A percentile compares a stretch with the other conserved stretches of the same genome.
phyloP scores from a whole-genome alignment of 2,329 filamentous ascomycete genomes.

The Fusarium virguliforme region DNA sequence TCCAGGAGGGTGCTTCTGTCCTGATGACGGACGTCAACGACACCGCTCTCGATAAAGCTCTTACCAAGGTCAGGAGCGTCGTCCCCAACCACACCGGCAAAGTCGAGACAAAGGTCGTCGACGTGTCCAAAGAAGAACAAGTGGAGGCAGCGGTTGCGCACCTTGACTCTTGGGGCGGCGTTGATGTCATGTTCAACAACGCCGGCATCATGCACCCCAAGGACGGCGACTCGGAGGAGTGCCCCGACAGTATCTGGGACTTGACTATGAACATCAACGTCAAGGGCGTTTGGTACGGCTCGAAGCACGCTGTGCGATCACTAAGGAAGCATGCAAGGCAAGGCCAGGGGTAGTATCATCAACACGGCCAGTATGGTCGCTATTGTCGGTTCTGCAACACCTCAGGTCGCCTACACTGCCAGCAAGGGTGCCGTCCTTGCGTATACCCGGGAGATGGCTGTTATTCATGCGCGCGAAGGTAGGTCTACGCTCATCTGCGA shows the following conservation, averaged over 20 bases:
- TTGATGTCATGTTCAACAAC: constrained; percentile 96
- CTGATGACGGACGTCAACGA: neutral
- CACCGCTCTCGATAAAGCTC: neutral
- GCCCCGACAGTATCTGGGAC: constrained; percentile 91
- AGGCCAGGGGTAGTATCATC: constrained; percentile 80
- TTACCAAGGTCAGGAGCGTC: constrained; percentile 77
- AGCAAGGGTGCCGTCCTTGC: constrained; percentile 78
- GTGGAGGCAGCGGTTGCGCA: constrained; percentile 80
- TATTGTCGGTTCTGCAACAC: constrained; percentile 79
- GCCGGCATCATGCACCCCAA: constrained; percentile 94
- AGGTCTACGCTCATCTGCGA: neutral
- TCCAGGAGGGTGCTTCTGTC: constrained; percentile 1
- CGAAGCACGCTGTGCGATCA: constrained; percentile 88
- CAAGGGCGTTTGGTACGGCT: constrained; percentile 94
- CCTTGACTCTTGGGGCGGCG: constrained; percentile 87
- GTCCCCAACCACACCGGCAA: constrained; percentile 64
- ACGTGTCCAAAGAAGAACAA: constrained; percentile 87
- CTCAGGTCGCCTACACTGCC: constrained; percentile 82
- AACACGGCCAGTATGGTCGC: constrained; percentile 83
- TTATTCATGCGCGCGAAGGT: constrained; percentile 4
- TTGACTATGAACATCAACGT: constrained; percentile 93
- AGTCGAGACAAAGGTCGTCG: constrained; percentile 60
- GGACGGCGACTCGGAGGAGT: constrained; percentile 83
- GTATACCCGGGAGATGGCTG: neutral
- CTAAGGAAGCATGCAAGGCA: constrained; percentile 81